Evolutionary conservation across 345 rosid species (phyloP).

Genomic region (Trapa incisa): DNA sequence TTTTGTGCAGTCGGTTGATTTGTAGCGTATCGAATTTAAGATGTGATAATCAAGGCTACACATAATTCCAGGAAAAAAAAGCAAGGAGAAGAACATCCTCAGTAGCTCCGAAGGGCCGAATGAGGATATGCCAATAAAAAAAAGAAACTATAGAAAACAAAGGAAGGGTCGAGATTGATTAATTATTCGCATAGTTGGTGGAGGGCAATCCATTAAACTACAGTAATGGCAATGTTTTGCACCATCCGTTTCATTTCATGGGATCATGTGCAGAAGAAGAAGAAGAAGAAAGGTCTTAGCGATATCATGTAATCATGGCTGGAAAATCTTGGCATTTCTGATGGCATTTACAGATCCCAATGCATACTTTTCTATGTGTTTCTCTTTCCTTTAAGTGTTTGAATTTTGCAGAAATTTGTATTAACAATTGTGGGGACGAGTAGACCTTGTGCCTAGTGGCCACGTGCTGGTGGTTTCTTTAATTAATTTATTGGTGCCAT

Average conservation of each 20-base stretch:
- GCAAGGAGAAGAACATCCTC: too few relatives aligned
- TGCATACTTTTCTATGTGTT: neutral
- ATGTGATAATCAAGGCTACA: too few relatives aligned
- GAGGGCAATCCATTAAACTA: too few relatives aligned
- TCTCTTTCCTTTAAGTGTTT: neutral
- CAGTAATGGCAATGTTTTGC: too few relatives aligned
- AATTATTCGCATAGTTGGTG: too few relatives aligned
- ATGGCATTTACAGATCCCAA: conserved; percentile 19
- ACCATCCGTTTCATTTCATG: conserved; percentile 8
- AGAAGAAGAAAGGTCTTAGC: neutral
- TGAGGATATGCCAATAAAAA: too few relatives aligned
- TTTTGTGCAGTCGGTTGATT: too few relatives aligned
- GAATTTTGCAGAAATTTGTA: neutral
- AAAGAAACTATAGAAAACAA: too few relatives aligned
- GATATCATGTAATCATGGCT: conserved; percentile 15
- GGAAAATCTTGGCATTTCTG: conserved; percentile 15
- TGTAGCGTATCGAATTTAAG: too few relatives aligned
- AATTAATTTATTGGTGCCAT: neutral
- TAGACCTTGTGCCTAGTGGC: conserved; percentile 17
- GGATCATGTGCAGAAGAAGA: conserved; percentile 14
- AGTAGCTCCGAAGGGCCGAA: too few relatives aligned
- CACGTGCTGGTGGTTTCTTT: conserved; percentile 18
- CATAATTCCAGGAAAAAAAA: too few relatives aligned
- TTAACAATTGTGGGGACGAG: conserved; percentile 2
- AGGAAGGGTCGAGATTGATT: too few relatives aligned